These are phyloP conservation scores for Colletotrichum sansevieriae DNA, from an alignment of 2,329 filamentous ascomycete species.

Conservation along the genomic window DNA sequence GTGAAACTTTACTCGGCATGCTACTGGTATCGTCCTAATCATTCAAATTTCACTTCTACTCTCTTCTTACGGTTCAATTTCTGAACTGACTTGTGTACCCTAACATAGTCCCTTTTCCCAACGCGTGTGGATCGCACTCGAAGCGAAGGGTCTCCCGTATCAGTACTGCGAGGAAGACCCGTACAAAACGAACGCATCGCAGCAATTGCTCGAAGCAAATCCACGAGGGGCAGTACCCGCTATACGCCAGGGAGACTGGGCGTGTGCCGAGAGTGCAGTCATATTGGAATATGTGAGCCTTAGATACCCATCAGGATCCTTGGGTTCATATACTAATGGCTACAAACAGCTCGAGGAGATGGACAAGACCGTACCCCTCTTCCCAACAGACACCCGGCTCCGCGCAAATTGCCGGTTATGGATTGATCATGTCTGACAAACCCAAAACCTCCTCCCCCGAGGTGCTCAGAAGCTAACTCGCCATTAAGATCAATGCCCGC, in stretches of 20 bases:
- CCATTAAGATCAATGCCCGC: slow-evolving; percentile 75
- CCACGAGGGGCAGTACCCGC: slow-evolving; percentile 82
- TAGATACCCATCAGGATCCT: neutral
- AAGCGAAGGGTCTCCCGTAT: slow-evolving; percentile 82
- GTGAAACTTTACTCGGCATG: slow-evolving; percentile 86
- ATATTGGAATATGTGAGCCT: slow-evolving; percentile 83
- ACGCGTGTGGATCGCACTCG: slow-evolving; percentile 89
- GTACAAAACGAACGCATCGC: slow-evolving; percentile 74
- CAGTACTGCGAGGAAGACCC: slow-evolving; percentile 91
- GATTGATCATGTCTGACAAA: slow-evolving; percentile 75
- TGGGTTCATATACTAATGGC: neutral
- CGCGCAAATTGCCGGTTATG: slow-evolving; percentile 83
- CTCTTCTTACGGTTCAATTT: too few relatives aligned
- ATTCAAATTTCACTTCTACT: too few relatives aligned
- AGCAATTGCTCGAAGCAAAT: slow-evolving; percentile 77
- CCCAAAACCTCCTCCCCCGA: neutral
- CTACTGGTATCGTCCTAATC: slow-evolving; percentile 72
- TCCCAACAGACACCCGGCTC: slow-evolving; percentile 74
- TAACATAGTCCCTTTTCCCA: slow-evolving; percentile 80
- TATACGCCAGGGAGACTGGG: slow-evolving; percentile 83
- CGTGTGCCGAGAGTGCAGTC: slow-evolving; percentile 84
- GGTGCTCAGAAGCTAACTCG: neutral
- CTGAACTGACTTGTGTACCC: too few relatives aligned
- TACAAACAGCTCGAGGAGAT: slow-evolving; percentile 78
- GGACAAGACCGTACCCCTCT: slow-evolving; percentile 68